Evolutionary conservation across 345 rosid genomes (phyloP), one percentile per base, ranked within the genome.

Genomic region (Ceriops decandra): DNA sequence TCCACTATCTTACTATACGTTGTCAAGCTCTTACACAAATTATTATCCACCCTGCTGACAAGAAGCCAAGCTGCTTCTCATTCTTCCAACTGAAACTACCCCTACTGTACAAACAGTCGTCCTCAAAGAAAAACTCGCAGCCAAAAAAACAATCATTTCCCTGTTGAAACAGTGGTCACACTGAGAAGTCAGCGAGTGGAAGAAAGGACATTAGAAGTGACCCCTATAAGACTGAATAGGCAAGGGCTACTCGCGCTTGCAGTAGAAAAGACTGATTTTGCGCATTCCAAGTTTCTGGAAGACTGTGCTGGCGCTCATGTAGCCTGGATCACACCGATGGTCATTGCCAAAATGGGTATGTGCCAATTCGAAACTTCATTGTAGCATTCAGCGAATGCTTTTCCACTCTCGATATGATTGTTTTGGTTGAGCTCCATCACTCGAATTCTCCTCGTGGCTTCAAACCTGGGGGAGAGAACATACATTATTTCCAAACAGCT

Each of bases 301-400:
- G 70, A 42, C 30, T 58, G 66, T 66, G 76, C 80, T 64, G 66
- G 57, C 22, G 68, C 53, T 65, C 83, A 85, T 2, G 93, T 90
- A 56, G 98, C 97, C 58, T 90, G 96, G 70, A 93, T 87, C 35
- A 90, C 97, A 62, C 90, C 98, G 38, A 97, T 97, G 0, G 98
- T 90, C 98, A 89, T 93, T 73, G 98, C 97, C 78, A 93, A 77
- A 66, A 93, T 82, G 5, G 91, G 90, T 5, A 90, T 68, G 54
- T 80, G 88, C 90, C 84, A 82, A 35, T 82, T 82, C 16, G 74
- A 65, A 68, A 72, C 54, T 33, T 75, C 79, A 53, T 70, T 74
- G 16, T n/a, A 69, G 33, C 72, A 69, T 72, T 81, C 90, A 68
- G 31, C 53, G 19, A 74, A 66, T 27, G 62, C 70, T 46, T 85